phyloP scores from a whole-genome alignment of 129 eudicot species.

The Rutidosis leptorrhynchoides region DNA sequence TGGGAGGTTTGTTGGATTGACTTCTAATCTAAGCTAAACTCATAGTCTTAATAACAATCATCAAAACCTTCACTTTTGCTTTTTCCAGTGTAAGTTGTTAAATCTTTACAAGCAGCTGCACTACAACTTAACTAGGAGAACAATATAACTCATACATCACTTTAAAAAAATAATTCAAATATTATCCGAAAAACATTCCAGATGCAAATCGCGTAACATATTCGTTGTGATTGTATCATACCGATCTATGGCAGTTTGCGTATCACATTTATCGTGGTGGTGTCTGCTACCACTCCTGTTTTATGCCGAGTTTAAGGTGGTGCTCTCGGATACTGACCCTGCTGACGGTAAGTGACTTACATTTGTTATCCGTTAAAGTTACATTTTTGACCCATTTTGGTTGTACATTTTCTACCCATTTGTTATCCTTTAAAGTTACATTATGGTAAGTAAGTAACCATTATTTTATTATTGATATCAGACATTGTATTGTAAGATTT shows the following conservation, averaged over 20 bases:
- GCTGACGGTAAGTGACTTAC: conserved; percentile 29
- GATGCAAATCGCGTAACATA: conserved; percentile 17
- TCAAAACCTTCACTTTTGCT: conserved; percentile 31
- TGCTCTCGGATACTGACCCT: conserved; percentile 22
- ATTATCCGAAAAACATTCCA: neutral
- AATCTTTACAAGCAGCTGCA: conserved; percentile 18
- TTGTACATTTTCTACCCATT: too few relatives aligned
- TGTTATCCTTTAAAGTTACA: too few relatives aligned
- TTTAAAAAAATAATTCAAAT: conserved; percentile 1
- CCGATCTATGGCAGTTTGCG: conserved; percentile 21
- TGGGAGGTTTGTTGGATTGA: conserved; percentile 33
- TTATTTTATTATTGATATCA: too few relatives aligned
- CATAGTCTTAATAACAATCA: conserved; percentile 20
- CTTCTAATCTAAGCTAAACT: conserved; percentile 39
- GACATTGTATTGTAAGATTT: too few relatives aligned
- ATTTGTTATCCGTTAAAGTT: neutral
- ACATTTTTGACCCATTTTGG: neutral
- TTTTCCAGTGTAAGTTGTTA: conserved; percentile 30
- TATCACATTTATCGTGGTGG: conserved; percentile 23
- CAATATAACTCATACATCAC: conserved; percentile 1
- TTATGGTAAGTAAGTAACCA: too few relatives aligned
- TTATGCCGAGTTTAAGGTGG: conserved; percentile 9
- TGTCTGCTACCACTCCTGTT: conserved; percentile 18
- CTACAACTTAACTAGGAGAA: neutral
- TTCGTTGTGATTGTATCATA: neutral